Percentiles rank a stretch among this genome's conserved stretches.
Evolutionary conservation across 768 basidiomycete species (phyloP).

Genomic region (Leccinum subtestaceum): DNA sequence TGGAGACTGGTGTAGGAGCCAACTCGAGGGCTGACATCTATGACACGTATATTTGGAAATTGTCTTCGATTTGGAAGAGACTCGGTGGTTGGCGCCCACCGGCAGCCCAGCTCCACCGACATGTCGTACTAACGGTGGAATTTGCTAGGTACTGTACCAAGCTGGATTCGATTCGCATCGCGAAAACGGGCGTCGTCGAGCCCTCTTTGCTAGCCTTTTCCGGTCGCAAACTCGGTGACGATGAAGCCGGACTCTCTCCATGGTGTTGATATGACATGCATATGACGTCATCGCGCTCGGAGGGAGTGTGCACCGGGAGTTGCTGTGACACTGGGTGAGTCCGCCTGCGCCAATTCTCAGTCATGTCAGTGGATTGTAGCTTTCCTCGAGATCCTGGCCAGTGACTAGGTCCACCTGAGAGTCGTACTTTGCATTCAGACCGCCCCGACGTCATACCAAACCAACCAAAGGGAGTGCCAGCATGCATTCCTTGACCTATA

Average conservation of each 20-base stretch:
- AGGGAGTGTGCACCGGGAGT: not conserved
- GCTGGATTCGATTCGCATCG: not conserved
- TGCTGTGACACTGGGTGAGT: not conserved
- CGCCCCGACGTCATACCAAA: slow-evolving; percentile 12
- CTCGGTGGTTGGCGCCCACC: too few species aligned
- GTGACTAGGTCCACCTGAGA: not conserved
- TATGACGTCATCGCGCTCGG: not conserved
- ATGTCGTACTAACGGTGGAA: not conserved
- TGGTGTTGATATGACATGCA: too few species aligned
- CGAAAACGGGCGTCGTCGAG: not conserved
- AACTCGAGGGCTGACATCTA: not conserved
- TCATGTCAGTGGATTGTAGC: not conserved
- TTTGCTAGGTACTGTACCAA: not conserved
- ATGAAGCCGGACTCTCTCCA: too few species aligned
- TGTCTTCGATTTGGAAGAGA: too few species aligned
- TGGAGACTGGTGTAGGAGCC: not conserved
- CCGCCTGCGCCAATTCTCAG: not conserved
- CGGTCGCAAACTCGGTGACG: too few species aligned
- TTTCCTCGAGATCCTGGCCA: not conserved
- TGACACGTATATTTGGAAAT: not conserved
- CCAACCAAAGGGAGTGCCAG: not conserved
- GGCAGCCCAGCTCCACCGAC: not conserved
- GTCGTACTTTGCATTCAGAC: slow-evolving; percentile 5
- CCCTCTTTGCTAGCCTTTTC: not conserved
- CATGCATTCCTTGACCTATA: slow-evolving; percentile 15